A percentile compares a stretch with the other conserved stretches of the same genome.
These are phyloP conservation scores for Biancaea sappan DNA, from an alignment of 306 rosid species.

Conservation along the genomic window DNA sequence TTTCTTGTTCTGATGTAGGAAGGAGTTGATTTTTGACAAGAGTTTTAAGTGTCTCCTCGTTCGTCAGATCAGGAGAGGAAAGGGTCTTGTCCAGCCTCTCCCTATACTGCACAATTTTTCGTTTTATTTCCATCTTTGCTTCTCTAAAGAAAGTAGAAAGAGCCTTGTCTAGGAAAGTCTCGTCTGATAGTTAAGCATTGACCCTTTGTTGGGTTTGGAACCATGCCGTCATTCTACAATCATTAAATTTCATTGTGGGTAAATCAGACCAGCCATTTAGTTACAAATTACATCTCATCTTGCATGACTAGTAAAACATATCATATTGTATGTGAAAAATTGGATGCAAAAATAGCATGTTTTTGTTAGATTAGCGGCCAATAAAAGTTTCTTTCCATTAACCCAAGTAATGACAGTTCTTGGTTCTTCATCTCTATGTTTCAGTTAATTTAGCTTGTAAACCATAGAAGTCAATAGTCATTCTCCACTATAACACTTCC, in stretches of 20 bases:
- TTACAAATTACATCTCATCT: slow-evolving; percentile 19
- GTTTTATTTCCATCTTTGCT: slow-evolving; percentile 64
- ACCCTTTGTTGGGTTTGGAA: slow-evolving; percentile 20
- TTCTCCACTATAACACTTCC: not conserved
- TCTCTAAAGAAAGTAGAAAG: slow-evolving; percentile 32
- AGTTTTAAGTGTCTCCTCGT: slow-evolving; percentile 49
- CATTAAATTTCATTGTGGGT: not conserved
- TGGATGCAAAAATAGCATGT: not conserved
- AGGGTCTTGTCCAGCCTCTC: slow-evolving; percentile 79
- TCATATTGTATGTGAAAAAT: not conserved
- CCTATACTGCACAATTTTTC: slow-evolving; percentile 68
- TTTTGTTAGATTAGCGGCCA: not conserved
- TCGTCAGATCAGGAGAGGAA: slow-evolving; percentile 65
- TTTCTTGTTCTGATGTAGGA: slow-evolving; percentile 46
- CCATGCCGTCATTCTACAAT: slow-evolving; percentile 31
- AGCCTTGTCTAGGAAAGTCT: slow-evolving; percentile 32
- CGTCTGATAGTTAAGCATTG: slow-evolving; percentile 2
- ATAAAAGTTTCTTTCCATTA: too few species aligned
- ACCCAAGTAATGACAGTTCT: slow-evolving; percentile 10
- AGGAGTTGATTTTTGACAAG: slow-evolving; percentile 70
- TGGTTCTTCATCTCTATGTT: not conserved
- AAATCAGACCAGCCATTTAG: slow-evolving; percentile 14
- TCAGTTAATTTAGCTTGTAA: not conserved
- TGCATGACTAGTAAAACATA: slow-evolving; percentile 17
- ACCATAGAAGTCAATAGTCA: slow-evolving; percentile 1